A percentile compares a stretch with the other conserved stretches of the same genome.
phyloP scores from a whole-genome alignment of 208 protist species.

The Borovskyia barvae region DNA sequence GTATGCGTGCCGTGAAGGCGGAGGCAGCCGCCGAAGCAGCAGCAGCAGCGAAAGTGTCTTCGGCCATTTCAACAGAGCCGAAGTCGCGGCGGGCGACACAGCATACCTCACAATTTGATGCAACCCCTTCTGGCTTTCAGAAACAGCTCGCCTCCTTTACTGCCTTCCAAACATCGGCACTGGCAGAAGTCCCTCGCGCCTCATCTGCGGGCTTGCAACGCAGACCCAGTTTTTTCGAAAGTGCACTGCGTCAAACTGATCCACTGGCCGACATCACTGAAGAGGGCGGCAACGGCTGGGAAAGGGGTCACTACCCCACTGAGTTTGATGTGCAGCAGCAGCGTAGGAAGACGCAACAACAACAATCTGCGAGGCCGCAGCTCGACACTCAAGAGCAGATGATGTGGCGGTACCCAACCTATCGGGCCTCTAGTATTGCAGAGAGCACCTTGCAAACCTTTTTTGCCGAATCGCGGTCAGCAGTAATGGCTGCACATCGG shows the following conservation, averaged over 20 bases:
- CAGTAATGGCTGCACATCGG: constrained; percentile 4
- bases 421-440: constrained; percentile 62
- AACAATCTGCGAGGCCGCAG: constrained; percentile 14
- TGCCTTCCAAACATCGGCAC: constrained; percentile 4
- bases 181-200: constrained; percentile 1
- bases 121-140: not conserved
- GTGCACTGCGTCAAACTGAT: constrained; percentile 15
- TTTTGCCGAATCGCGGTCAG: constrained; percentile 10
- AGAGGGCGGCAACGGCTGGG: not conserved
- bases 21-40: not conserved
- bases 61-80: not conserved
- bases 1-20: constrained; percentile 23
- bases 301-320: constrained; percentile 6
- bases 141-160: constrained; percentile 8
- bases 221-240: constrained; percentile 28
- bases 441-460: constrained; percentile 65
- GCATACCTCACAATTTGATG: not conserved
- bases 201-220: not conserved
- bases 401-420: constrained; percentile 45
- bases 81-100: not conserved
- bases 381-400: constrained; percentile 1
- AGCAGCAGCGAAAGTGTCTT: not conserved
- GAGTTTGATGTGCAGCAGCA: constrained; percentile 9
- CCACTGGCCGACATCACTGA: not conserved
- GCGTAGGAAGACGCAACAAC: not conserved